Evolutionary conservation across 306 rosid genomes (phyloP).

Genomic region (Neltuma alba): DNA sequence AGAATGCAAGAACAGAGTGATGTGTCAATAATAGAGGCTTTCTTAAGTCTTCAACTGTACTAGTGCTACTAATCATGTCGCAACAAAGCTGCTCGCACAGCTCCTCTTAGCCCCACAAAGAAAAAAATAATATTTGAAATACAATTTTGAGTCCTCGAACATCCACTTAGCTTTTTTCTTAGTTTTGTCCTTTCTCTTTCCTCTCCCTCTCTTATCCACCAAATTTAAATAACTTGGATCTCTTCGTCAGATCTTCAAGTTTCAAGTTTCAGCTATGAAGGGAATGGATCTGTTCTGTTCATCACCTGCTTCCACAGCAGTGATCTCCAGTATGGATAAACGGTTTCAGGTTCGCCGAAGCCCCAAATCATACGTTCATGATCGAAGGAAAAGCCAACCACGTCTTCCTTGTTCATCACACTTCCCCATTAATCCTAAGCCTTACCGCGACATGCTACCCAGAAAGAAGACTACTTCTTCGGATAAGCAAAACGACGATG

Average conservation of each 20-base stretch:
- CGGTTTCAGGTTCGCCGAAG: constrained; percentile 44
- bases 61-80: constrained; percentile 62
- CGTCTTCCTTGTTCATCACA: constrained; percentile 74
- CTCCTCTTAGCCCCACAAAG: constrained; percentile 30
- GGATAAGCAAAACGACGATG: constrained; percentile 35
- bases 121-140: neutral
- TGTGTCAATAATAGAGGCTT: constrained; percentile 56
- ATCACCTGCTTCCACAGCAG: constrained; percentile 72
- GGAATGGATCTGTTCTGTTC: constrained; percentile 70
- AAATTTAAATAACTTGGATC: neutral
- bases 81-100: constrained; percentile 41
- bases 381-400: constrained; percentile 36
- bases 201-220: constrained; percentile 8
- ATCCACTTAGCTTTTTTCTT: neutral
- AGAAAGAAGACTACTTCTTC: constrained; percentile 48
- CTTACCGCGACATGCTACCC: constrained; percentile 42
- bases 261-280: constrained; percentile 46
- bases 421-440: constrained; percentile 67
- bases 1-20: constrained; percentile 36
- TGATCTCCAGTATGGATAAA: constrained; percentile 56
- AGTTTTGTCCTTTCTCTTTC: neutral
- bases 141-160: constrained; percentile 28
- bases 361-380: constrained; percentile 39
- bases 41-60: constrained; percentile 40
- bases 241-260: neutral